Percentiles rank a stretch among this genome's conserved stretches.
Evolutionary conservation across 2,329 filamentous ascomycete species (phyloP).

Genomic region (Nemania abortiva): DNA sequence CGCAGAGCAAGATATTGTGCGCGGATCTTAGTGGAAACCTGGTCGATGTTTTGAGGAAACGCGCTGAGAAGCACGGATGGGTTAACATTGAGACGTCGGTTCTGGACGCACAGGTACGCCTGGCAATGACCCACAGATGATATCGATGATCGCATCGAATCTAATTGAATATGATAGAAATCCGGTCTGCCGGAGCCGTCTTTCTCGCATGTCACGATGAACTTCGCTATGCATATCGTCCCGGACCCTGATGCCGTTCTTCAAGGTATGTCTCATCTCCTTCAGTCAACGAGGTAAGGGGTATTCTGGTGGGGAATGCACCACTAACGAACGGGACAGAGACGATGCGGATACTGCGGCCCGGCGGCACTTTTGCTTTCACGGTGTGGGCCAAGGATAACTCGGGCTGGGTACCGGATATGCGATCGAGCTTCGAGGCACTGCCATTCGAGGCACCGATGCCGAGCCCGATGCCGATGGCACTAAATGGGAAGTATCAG

Average conservation of each 20-base stretch:
- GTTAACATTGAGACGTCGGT: slow-evolving; percentile 57
- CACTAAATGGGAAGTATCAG: slow-evolving; percentile 55
- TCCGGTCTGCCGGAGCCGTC: slow-evolving; percentile 55
- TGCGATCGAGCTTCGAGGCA: slow-evolving; percentile 55
- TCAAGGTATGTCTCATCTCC: slow-evolving; percentile 47
- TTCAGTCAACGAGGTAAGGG: background rate
- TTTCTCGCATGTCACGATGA: slow-evolving; percentile 60
- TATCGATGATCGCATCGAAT: background rate
- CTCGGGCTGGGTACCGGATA: slow-evolving; percentile 54
- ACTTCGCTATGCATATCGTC: slow-evolving; percentile 62
- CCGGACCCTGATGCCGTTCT: slow-evolving; percentile 56
- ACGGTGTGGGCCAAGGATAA: slow-evolving; percentile 52
- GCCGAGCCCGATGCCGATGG: slow-evolving; percentile 53
- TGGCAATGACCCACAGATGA: background rate
- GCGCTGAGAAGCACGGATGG: slow-evolving; percentile 59
- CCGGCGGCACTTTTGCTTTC: slow-evolving; percentile 56
- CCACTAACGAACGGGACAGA: slow-evolving; percentile 47
- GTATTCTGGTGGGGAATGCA: background rate
- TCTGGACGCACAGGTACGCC: slow-evolving; percentile 61
- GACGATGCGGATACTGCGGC: slow-evolving; percentile 55
- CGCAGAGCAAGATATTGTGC: slow-evolving; percentile 61
- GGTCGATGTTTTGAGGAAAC: slow-evolving; percentile 56
- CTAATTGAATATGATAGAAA: slow-evolving; percentile 48
- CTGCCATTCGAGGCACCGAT: slow-evolving; percentile 57
- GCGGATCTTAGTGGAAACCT: slow-evolving; percentile 61